Evolutionary conservation across 306 rosid genomes (phyloP).

Genomic region (Vigna angularis): DNA sequence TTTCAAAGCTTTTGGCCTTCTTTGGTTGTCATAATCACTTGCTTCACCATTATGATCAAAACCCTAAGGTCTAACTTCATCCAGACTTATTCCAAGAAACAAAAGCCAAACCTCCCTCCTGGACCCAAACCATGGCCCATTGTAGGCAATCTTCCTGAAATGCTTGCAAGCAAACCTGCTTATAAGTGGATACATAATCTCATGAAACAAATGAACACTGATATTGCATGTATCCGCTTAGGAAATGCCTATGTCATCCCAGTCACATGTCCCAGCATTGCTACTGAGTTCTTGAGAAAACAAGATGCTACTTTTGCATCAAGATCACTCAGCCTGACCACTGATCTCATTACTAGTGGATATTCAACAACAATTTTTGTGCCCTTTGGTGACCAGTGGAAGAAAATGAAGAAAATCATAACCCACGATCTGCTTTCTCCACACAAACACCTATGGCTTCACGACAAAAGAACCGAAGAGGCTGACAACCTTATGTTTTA

Average conservation of each 20-base stretch:
- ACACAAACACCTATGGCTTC: slow-evolving; percentile 34
- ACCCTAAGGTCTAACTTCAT: background rate
- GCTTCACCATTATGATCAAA: slow-evolving; percentile 15
- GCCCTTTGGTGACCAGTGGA: slow-evolving; percentile 48
- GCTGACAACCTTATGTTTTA: slow-evolving; percentile 51
- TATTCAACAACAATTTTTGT: background rate
- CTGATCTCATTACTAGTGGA: slow-evolving; percentile 30
- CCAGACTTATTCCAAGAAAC: background rate
- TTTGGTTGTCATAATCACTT: background rate
- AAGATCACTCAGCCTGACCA: slow-evolving; percentile 39
- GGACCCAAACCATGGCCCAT: slow-evolving; percentile 61
- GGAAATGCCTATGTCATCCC: slow-evolving; percentile 56
- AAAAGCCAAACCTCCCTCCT: slow-evolving; percentile 32
- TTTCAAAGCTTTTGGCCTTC: background rate
- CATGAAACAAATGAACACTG: slow-evolving; percentile 46
- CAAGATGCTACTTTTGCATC: slow-evolving; percentile 55
- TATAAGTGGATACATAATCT: slow-evolving; percentile 50
- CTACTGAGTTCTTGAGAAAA: slow-evolving; percentile 50
- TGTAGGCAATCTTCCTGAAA: slow-evolving; percentile 51
- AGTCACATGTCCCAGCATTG: slow-evolving; percentile 40
- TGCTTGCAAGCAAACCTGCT: slow-evolving; percentile 43
- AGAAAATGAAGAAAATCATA: slow-evolving; percentile 48
- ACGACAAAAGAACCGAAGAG: slow-evolving; percentile 48
- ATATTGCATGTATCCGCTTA: slow-evolving; percentile 57
- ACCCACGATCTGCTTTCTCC: slow-evolving; percentile 34